Conservation (phyloP, 2,329 filamentous ascomycete species). For the Alternaria sp. region DNA sequence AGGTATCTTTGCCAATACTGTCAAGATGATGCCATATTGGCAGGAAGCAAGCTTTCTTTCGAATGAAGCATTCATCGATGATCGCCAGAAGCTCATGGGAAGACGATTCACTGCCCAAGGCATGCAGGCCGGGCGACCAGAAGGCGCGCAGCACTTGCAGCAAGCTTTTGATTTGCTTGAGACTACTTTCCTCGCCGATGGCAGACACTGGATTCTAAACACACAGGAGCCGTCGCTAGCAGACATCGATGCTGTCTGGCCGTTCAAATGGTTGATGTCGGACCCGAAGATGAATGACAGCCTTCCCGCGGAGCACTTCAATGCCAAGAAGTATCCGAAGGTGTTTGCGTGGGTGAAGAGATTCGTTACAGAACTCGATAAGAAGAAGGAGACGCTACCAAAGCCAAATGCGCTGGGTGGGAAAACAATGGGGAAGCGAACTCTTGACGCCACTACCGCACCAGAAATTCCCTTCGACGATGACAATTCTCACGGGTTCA, state of each 20-base stretch:
- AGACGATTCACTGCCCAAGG: slow-evolving; percentile 55
- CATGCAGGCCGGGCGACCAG: slow-evolving; percentile 59
- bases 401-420: slow-evolving; percentile 54
- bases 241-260: slow-evolving; percentile 76
- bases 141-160: slow-evolving; percentile 65
- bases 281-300: slow-evolving; percentile 57
- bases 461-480: slow-evolving; percentile 55
- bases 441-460: slow-evolving; percentile 59
- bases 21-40: slow-evolving; percentile 65
- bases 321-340: slow-evolving; percentile 63
- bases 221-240: slow-evolving; percentile 64
- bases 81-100: slow-evolving; percentile 59
- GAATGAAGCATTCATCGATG: slow-evolving; percentile 68
- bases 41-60: slow-evolving; percentile 63
- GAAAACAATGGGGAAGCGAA: slow-evolving; percentile 48
- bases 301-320: slow-evolving; percentile 65
- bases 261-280: slow-evolving; percentile 70
- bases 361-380: slow-evolving; percentile 62
- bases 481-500: slow-evolving; percentile 64
- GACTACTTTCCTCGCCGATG: slow-evolving; percentile 69
- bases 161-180: slow-evolving; percentile 68
- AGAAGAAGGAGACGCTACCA: slow-evolving; percentile 50
- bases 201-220: slow-evolving; percentile 70
- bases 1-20: slow-evolving; percentile 64
- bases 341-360: slow-evolving; percentile 72